A percentile compares a stretch with the other conserved stretches of the same genome.
phyloP scores from a whole-genome alignment of 2,329 filamentous ascomycete genomes.

The Pseudogymnoascus sp. region DNA sequence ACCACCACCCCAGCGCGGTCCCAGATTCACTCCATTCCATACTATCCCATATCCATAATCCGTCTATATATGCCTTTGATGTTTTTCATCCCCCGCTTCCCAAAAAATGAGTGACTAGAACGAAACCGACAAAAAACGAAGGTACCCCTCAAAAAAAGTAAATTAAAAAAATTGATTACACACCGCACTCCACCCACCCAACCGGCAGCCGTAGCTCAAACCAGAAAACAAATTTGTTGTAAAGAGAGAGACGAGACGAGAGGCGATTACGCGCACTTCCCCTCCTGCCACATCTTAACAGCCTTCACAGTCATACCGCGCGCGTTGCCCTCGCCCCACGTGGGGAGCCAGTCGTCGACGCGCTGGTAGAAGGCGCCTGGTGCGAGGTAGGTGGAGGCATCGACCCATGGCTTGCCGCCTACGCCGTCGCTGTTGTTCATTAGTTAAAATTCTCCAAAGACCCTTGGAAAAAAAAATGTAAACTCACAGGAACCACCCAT shows the following conservation, averaged over 20 bases:
- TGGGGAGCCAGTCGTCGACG: constrained; percentile 38
- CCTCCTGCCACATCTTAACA: constrained; percentile 44
- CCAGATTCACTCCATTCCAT: background rate
- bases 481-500: constrained; percentile 43
- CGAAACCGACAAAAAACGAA: background rate
- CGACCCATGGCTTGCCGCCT: constrained; percentile 43
- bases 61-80: background rate
- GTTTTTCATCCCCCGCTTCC: background rate
- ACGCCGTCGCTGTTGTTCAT: constrained; percentile 34
- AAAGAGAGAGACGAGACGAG: background rate
- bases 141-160: background rate
- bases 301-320: constrained; percentile 42
- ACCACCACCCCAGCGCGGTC: background rate
- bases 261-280: constrained; percentile 22
- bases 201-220: background rate
- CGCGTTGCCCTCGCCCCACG: constrained; percentile 40
- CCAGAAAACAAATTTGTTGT: background rate
- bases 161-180: background rate
- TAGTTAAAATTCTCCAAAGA: constrained; percentile 15
- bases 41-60: background rate
- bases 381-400: constrained; percentile 34
- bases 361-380: constrained; percentile 40
- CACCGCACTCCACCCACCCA: background rate
- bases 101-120: background rate
- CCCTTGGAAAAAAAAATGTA: too few relatives aligned